Percentiles rank a stretch among this genome's conserved stretches.
Conservation (phyloP, 2,329 filamentous ascomycete species). For the Alternaria dauci region DNA sequence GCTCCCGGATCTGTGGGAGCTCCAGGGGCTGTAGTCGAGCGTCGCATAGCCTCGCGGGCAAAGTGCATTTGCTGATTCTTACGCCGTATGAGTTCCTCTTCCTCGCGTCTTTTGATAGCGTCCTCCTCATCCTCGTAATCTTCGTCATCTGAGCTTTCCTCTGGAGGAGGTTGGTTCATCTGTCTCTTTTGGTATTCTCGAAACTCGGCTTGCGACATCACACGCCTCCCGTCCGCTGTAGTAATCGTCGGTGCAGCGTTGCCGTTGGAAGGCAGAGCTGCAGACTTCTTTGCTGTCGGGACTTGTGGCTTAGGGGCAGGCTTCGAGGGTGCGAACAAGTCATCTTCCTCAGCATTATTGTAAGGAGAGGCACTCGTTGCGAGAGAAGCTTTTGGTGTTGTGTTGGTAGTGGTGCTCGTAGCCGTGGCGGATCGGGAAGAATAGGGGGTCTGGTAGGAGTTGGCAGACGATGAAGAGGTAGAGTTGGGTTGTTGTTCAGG, state of each 20-base stretch:
- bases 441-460: constrained; percentile 44
- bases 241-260: constrained; percentile 20
- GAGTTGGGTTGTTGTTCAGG: constrained; percentile 37
- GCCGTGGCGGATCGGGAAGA: constrained; percentile 39
- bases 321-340: constrained; percentile 39
- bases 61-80: constrained; percentile 48
- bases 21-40: constrained; percentile 43
- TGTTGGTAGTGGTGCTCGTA: constrained; percentile 40
- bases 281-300: constrained; percentile 11
- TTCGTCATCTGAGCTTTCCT: constrained; percentile 44
- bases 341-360: constrained; percentile 40
- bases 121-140: constrained; percentile 52
- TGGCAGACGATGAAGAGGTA: constrained; percentile 41
- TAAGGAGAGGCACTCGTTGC: constrained; percentile 27
- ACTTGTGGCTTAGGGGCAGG: constrained; percentile 16
- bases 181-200: constrained; percentile 41
- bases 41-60: constrained; percentile 45
- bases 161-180: constrained; percentile 33
- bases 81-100: constrained; percentile 43
- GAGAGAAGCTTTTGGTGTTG: constrained; percentile 41
- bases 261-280: constrained; percentile 18
- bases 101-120: constrained; percentile 42
- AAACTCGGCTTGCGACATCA: constrained; percentile 48
- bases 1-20: constrained; percentile 26
- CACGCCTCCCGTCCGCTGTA: constrained; percentile 28